Percentiles rank a stretch among this genome's conserved stretches.
Evolutionary conservation across 768 basidiomycete species (phyloP).

Genomic region (Pholiota conissans): DNA sequence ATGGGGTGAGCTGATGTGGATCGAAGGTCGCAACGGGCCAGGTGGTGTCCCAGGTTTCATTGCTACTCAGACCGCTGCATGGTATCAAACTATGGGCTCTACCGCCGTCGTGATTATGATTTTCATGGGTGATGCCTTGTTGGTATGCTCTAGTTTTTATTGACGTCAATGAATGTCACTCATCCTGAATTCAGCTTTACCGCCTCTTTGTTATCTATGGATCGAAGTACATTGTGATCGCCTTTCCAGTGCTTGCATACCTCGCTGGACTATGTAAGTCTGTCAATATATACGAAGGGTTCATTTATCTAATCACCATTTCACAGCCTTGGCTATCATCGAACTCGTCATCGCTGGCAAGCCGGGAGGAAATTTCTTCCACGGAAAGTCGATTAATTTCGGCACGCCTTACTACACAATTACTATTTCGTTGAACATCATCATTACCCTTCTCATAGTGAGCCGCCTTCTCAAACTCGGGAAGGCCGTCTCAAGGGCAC

Average conservation of each 20-base stretch:
- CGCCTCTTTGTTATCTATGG: constrained; percentile 31
- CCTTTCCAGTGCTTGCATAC: constrained; percentile 25
- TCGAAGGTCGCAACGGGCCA: constrained; percentile 24
- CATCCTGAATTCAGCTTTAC: constrained; percentile 21
- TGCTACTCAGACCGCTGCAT: constrained; percentile 24
- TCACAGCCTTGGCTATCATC: constrained; percentile 38
- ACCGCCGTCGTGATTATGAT: constrained; percentile 27
- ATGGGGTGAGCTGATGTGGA: constrained; percentile 34
- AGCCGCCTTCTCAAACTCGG: constrained; percentile 34
- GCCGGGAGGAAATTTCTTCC: constrained; percentile 41
- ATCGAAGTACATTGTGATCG: constrained; percentile 23
- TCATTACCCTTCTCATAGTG: constrained; percentile 40
- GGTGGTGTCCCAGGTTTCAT: constrained; percentile 28
- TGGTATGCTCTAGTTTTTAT: constrained; percentile 18
- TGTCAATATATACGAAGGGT: neutral
- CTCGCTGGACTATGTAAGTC: constrained; percentile 28
- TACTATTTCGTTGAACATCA: constrained; percentile 40
- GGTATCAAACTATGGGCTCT: constrained; percentile 32
- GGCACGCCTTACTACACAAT: constrained; percentile 40
- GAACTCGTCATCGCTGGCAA: constrained; percentile 36
- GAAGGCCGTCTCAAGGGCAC: constrained; percentile 23
- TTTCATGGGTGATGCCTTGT: constrained; percentile 31
- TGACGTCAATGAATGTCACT: neutral
- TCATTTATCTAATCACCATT: neutral
- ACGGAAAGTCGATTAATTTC: constrained; percentile 35